Evolutionary conservation across 2,329 filamentous ascomycete species (phyloP), one percentile per base, ranked within the genome.

Genomic region (Pseudohalonectria lignicola): DNA sequence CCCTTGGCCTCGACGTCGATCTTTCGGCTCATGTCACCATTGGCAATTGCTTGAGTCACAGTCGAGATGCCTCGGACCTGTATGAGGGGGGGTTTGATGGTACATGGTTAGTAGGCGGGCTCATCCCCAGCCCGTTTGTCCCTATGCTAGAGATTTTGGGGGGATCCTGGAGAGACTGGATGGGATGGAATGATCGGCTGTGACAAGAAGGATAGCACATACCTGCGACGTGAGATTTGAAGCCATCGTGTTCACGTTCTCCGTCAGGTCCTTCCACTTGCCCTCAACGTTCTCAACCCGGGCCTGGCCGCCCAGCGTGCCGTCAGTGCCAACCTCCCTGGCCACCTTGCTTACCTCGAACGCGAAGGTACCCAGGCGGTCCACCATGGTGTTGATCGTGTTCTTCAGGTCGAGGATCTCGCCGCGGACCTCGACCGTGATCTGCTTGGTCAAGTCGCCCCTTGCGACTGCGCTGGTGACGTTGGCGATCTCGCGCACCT

Each of bases 341-440:
- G 90, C 90, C 47, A 96, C 80, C 57, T 92, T 88, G 57, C 90
- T 95, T 56, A 96, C 90, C 59, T 96, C 88, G 49, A 92, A 92
- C 41, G 90, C 90, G 57, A 96, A 96, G 33, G 90, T 90, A 49
- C 93, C 86, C 32, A 96, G 71, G 52, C 94, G 87, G 60, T 96
- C 90, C 56, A 96, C 92, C 90, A 96, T 96, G 54, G 85, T 93
- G 61, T 96, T 96, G 66, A 96, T 96, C 7, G 90, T 98, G 53
- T 88, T 86, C 64, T 98, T 98, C 45, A 98, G 69, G 55, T 94
- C 86, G 37, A 93, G 65, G 50, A 98, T 96, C 64, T 98, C 92
- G 53, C 90, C 90, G 58, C 87, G 79, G 38, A 87, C 92, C 50
- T 93, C 86, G 46, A 94, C 86, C 44, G 86, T 83, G 54, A 98